phyloP scores from a whole-genome alignment of 257 asterid genomes.

The Marsdenia floribunda region DNA sequence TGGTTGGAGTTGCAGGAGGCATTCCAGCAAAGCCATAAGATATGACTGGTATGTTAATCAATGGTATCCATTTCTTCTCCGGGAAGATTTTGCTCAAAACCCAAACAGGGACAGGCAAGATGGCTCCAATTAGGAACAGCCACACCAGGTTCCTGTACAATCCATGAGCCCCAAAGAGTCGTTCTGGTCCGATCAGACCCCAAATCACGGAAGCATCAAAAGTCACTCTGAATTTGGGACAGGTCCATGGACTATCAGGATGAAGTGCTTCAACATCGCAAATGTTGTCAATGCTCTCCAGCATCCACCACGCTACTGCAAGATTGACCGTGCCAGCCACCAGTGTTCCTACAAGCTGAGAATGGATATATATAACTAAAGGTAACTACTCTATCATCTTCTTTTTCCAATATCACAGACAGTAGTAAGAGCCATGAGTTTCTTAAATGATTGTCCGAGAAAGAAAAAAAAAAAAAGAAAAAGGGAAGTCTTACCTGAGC shows the following conservation, averaged over 20 bases:
- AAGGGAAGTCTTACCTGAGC: conserved; percentile 51
- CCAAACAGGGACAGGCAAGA: conserved; percentile 53
- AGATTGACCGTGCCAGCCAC: conserved; percentile 21
- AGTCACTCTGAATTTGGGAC: conserved; percentile 62
- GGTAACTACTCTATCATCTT: too few species aligned
- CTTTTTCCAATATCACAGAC: neutral
- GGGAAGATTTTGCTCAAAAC: conserved; percentile 44
- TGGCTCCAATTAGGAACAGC: conserved; percentile 58
- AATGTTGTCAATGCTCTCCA: conserved; percentile 22
- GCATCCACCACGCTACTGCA: conserved; percentile 29
- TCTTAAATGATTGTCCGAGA: neutral
- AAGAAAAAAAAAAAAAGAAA: neutral
- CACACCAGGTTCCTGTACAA: conserved; percentile 52
- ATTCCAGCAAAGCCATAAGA: conserved; percentile 35
- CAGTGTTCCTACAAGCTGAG: conserved; percentile 24
- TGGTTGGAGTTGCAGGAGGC: conserved; percentile 79
- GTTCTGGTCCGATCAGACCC: conserved; percentile 75
- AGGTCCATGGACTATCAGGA: conserved; percentile 72
- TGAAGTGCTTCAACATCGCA: conserved; percentile 34
- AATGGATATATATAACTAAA: neutral
- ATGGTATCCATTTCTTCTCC: conserved; percentile 52
- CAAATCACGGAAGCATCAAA: conserved; percentile 80
- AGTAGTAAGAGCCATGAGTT: neutral
- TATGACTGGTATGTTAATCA: conserved; percentile 60
- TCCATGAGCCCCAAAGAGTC: conserved; percentile 55